phyloP scores from a whole-genome alignment of 805 yeast species.

The Candida parachauliodes region DNA sequence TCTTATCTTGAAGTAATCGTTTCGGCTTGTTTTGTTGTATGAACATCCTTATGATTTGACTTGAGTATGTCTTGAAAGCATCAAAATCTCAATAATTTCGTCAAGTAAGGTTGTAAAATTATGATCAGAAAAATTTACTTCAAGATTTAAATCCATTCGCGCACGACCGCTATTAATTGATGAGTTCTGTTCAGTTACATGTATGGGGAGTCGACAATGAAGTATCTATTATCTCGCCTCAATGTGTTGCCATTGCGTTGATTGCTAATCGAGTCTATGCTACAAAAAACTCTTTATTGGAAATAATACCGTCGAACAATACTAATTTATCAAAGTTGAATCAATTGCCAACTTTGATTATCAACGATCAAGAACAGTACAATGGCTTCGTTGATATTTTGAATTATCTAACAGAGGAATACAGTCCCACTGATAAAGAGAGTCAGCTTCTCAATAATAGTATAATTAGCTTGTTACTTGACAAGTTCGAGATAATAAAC shows the following conservation, averaged over 20 bases:
- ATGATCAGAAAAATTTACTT: too few relatives aligned
- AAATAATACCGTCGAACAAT: slow-evolving; percentile 55
- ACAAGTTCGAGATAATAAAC: slow-evolving; percentile 45
- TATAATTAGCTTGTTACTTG: slow-evolving; percentile 37
- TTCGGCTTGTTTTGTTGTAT: slow-evolving; percentile 16
- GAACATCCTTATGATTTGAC: slow-evolving; percentile 9
- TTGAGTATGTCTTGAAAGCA: too few relatives aligned
- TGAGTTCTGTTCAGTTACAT: slow-evolving; percentile 33
- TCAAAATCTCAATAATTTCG: too few relatives aligned
- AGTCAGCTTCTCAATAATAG: slow-evolving; percentile 41
- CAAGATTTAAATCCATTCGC: too few relatives aligned
- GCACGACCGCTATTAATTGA: too few relatives aligned
- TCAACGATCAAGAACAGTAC: slow-evolving; percentile 10
- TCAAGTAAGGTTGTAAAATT: too few relatives aligned
- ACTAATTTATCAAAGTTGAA: slow-evolving; percentile 49
- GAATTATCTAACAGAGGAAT: slow-evolving; percentile 8
- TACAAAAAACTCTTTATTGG: slow-evolving; percentile 13
- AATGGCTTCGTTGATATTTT: slow-evolving; percentile 19
- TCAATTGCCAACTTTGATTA: slow-evolving; percentile 48
- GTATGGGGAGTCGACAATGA: slow-evolving; percentile 49
- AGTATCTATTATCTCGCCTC: slow-evolving; percentile 49
- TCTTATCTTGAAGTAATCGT: slow-evolving; percentile 42
- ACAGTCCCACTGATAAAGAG: slow-evolving; percentile 14
- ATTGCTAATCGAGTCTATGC: slow-evolving; percentile 25
- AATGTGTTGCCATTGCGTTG: slow-evolving; percentile 47